phyloP scores from a whole-genome alignment of 352 stramenopile genomes.

The Pythium utonaiense region DNA sequence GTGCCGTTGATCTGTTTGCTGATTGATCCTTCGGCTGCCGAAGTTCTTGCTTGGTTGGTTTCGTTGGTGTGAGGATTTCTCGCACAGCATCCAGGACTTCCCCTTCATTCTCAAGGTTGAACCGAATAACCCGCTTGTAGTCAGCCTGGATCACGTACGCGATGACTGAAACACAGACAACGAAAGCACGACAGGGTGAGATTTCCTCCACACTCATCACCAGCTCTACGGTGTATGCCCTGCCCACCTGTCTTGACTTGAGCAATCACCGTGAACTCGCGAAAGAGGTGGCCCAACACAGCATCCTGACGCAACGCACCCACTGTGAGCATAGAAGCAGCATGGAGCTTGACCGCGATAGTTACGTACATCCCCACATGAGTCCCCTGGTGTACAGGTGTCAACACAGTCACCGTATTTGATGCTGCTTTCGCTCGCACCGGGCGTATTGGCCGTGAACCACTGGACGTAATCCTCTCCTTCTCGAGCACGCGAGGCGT shows the following conservation, averaged over 20 bases:
- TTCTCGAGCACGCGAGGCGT: slow-evolving; percentile 10
- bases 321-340: too few relatives aligned
- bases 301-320: slow-evolving; percentile 26
- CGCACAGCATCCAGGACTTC: slow-evolving; percentile 22
- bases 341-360: neutral
- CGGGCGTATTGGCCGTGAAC: slow-evolving; percentile 17
- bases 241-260: slow-evolving; percentile 40
- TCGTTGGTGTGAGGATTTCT: slow-evolving; percentile 21
- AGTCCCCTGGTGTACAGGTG: slow-evolving; percentile 33
- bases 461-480: slow-evolving; percentile 34
- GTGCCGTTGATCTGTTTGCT: neutral
- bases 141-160: slow-evolving; percentile 36
- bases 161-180: slow-evolving; percentile 23
- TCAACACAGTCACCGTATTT: slow-evolving; percentile 36
- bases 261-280: slow-evolving; percentile 32
- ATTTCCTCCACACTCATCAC: neutral
- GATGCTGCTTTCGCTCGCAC: slow-evolving; percentile 6
- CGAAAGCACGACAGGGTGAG: neutral
- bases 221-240: neutral
- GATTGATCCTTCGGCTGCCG: neutral
- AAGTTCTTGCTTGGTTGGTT: slow-evolving; percentile 14
- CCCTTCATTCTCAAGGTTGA: slow-evolving; percentile 30
- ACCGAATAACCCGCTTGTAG: slow-evolving; percentile 34
- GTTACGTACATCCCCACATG: slow-evolving; percentile 36
- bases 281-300: slow-evolving; percentile 28